These are phyloP conservation scores for Syzygium grande DNA, from an alignment of 345 rosid species.

Conservation along the genomic window DNA sequence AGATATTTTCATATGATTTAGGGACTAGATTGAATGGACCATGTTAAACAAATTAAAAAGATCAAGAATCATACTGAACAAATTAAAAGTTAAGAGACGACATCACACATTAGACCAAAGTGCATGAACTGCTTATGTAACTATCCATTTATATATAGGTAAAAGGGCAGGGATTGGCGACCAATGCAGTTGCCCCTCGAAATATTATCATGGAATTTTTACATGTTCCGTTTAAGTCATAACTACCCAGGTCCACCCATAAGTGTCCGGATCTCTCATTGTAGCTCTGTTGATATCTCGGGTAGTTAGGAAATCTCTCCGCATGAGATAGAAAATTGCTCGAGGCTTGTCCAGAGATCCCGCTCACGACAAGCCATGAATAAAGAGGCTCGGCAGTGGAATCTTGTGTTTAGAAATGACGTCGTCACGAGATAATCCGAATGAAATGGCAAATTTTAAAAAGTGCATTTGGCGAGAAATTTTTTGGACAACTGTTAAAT, in stretches of 20 bases:
- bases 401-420: background rate
- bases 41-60: background rate
- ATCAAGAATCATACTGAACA: no score
- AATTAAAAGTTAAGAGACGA: no score
- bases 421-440: accelerated
- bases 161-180: accelerated
- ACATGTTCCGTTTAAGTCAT: background rate
- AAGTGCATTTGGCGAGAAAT: background rate
- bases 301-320: background rate
- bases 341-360: background rate
- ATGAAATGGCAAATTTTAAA: background rate
- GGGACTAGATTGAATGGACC: accelerated
- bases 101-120: no score
- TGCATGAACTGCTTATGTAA: no score
- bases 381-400: no score
- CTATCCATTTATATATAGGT: no score
- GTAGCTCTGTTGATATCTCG: no score
- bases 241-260: accelerated
- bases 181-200: background rate
- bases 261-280: background rate
- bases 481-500: background rate
- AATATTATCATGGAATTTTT: accelerated
- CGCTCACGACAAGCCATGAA: background rate
- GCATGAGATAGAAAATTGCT: background rate
- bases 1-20: accelerated